A percentile compares a stretch with the other conserved stretches of the same genome.
These are phyloP conservation scores for Dioscorea cayenensis DNA, from an alignment of 116 monocot genomes.

Conservation along the genomic window DNA sequence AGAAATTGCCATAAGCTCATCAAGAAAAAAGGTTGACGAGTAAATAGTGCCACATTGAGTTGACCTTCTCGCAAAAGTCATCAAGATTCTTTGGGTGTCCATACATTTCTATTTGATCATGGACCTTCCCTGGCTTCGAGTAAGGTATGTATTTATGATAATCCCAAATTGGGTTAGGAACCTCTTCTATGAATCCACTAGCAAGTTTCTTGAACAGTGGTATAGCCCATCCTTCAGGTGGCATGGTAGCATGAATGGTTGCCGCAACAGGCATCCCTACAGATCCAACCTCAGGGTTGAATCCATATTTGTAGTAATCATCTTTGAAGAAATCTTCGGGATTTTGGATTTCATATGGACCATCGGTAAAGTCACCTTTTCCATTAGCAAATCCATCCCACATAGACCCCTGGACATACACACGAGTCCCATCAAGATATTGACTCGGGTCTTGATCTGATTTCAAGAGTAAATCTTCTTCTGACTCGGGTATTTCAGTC, in stretches of 20 bases:
- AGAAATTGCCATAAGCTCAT: neutral
- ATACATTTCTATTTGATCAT: slow-evolving; percentile 84
- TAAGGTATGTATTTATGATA: slow-evolving; percentile 98
- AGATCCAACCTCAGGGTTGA: slow-evolving; percentile 94
- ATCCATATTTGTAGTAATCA: slow-evolving; percentile 73
- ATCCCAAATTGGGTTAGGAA: slow-evolving; percentile 92
- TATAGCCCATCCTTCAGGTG: slow-evolving; percentile 77
- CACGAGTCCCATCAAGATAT: slow-evolving; percentile 93
- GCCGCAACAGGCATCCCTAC: slow-evolving; percentile 93
- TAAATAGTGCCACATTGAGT: neutral
- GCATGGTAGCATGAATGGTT: slow-evolving; percentile 95
- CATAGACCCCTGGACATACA: slow-evolving; percentile 82
- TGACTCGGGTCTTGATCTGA: slow-evolving; percentile 61
- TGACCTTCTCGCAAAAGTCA: slow-evolving; percentile 95
- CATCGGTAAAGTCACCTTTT: slow-evolving; percentile 90
- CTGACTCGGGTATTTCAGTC: neutral
- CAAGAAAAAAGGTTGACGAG: neutral
- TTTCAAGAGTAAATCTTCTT: slow-evolving; percentile 19
- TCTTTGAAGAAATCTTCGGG: slow-evolving; percentile 88
- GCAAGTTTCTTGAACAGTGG: slow-evolving; percentile 54
- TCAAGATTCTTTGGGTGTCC: slow-evolving; percentile 70
- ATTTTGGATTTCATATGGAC: slow-evolving; percentile 91
- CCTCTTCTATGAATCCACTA: slow-evolving; percentile 76
- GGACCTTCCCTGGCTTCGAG: slow-evolving; percentile 83
- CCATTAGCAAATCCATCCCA: slow-evolving; percentile 99